Base-by-base conservation (phyloP, 805 yeast species). In the Ogataea siamensis region DNA sequence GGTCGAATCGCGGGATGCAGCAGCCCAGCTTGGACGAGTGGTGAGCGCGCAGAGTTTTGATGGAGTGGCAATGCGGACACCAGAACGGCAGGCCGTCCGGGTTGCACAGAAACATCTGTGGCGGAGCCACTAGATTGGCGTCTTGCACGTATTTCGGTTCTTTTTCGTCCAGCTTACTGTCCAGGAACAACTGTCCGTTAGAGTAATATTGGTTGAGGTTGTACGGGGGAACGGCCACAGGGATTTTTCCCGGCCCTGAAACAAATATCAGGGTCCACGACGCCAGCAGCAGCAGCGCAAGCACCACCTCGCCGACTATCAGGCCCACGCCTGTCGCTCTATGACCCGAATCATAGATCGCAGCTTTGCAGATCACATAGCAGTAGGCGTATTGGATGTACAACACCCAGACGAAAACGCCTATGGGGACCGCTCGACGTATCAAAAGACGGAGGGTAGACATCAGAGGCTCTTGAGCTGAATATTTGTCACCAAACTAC, bases 1-100 rank as follows among this genome's bases (percentile, higher is more conserved):
- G 98, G 60, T 89, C 98, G 68, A 85, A 83, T 40, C 73, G 68
- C 0, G 85, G 78, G 0, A 88, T 77, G 54, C 95, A 87, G 16
- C 60, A 53, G 2, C 69, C 71, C 36, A 63, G 35, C 33, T 72
- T 67, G 3, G 73, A 67, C 26, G 88, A 80, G 54, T 86, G 96
- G 48, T 78, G 91, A 0, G 84, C 58, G 35, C 96, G 67, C 17
- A 76, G 73, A 1, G 80, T 69, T 53, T 85, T 87, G 20, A 85
- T 59, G 5, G 81, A 71, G 32, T 73, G 66, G 55, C 96, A 86
- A 8, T 63, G 58, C 1, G 82, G 61, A 53, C 96, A 87, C 79
- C 85, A 89, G 18, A 67, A 65, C 0, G 96, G 94, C 46, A 71
- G 76, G 0, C 98, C 97, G 40, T 73, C 68, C 7, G 63, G 64